Percentiles rank a stretch among this genome's conserved stretches.
Conservation (phyloP, 345 rosid species). For the Limnanthes douglasii region DNA sequence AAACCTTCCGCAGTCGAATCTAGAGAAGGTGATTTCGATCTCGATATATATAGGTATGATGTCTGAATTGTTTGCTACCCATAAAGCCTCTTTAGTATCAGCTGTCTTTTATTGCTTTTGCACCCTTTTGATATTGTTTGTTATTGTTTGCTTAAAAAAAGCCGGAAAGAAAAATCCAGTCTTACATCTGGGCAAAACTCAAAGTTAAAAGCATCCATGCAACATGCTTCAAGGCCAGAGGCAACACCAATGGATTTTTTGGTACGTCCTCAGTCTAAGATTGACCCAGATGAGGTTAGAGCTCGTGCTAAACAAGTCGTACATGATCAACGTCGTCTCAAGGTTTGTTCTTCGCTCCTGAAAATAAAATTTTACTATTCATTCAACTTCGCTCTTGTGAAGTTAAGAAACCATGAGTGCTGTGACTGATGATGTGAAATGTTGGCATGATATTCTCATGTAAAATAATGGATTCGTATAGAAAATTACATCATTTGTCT, state of each 20-base stretch:
- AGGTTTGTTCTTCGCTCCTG: conserved; percentile 26
- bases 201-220: conserved; percentile 54
- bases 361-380: neutral
- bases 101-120: neutral
- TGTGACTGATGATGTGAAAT: too few species aligned
- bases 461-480: too few species aligned
- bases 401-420: too few species aligned
- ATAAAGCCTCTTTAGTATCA: neutral
- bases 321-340: conserved; percentile 86
- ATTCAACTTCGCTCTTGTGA: too few species aligned
- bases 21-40: conserved; percentile 80
- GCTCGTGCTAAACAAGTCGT: conserved; percentile 73
- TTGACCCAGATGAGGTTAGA: conserved; percentile 78
- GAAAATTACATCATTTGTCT: too few species aligned
- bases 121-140: conserved; percentile 1
- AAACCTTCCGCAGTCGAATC: conserved; percentile 63
- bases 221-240: conserved; percentile 79
- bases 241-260: conserved; percentile 87
- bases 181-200: conserved; percentile 53
- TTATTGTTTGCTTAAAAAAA: conserved; percentile 8
- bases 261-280: conserved; percentile 92
- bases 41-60: conserved; percentile 63
- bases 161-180: conserved; percentile 55
- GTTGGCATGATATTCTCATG: too few species aligned
- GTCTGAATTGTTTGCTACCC: neutral